These are phyloP conservation scores for Xylaria sp. DNA, from an alignment of 2,329 filamentous ascomycete species.

Conservation along the genomic window DNA sequence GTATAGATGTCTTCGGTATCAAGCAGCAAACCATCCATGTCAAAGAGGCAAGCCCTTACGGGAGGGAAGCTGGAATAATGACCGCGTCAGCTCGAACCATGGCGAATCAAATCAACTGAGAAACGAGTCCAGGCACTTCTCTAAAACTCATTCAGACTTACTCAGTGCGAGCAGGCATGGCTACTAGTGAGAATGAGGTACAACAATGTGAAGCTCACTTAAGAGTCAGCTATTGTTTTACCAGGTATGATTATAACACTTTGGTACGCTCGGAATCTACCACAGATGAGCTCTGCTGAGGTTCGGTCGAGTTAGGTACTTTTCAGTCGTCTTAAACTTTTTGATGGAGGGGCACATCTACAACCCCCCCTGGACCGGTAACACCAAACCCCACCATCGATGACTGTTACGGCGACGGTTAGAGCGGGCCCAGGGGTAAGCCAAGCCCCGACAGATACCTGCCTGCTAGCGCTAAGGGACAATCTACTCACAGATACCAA, in stretches of 20 bases:
- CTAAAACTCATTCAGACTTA: not conserved
- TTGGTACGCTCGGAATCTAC: not conserved
- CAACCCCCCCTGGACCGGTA: not conserved
- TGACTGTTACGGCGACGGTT: not conserved
- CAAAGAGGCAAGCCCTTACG: slow-evolving; percentile 92
- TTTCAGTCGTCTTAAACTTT: not conserved
- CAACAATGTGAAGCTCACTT: not conserved
- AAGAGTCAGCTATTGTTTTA: not conserved
- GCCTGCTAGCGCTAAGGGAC: not conserved
- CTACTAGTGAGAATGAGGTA: not conserved
- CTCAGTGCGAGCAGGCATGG: slow-evolving; percentile 15
- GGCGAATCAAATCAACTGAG: not conserved
- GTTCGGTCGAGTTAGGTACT: not conserved
- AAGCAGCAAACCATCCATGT: slow-evolving; percentile 97
- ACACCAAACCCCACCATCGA: slow-evolving; percentile 13
- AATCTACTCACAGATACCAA: too few species aligned
- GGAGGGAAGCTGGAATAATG: slow-evolving; percentile 70
- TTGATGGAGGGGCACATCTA: slow-evolving; percentile 18
- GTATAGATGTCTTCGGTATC: slow-evolving; percentile 94
- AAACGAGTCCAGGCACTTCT: not conserved
- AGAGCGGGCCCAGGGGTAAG: not conserved
- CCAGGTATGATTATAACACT: not conserved
- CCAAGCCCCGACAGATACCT: not conserved
- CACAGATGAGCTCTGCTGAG: not conserved
- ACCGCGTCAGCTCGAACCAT: slow-evolving; percentile 36